A percentile compares a stretch with the other conserved stretches of the same genome.
Evolutionary conservation across 73 alveolate species (phyloP).

Genomic region (Paraurostyla sp.): DNA sequence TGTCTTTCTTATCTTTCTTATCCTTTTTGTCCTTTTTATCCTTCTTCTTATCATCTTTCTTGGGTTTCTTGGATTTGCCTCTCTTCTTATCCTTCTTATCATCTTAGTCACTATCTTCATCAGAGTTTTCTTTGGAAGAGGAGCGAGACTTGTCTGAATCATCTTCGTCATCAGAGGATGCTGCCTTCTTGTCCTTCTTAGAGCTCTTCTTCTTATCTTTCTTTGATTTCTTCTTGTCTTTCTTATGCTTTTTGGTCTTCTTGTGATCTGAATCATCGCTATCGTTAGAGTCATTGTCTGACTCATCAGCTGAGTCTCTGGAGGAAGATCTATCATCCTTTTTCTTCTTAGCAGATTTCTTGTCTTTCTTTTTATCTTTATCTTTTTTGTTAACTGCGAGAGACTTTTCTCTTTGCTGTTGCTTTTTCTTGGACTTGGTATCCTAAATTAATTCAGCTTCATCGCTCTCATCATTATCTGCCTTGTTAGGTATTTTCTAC

Average conservation of each 20-base stretch:
- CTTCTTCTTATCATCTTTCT: background rate
- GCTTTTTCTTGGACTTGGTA: background rate
- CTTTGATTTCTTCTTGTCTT: background rate
- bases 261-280: constrained; percentile 3
- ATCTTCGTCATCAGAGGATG: background rate
- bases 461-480: background rate
- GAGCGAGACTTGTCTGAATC: background rate
- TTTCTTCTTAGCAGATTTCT: background rate
- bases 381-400: no score
- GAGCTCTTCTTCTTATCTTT: background rate
- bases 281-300: no score
- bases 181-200: constrained; percentile 1
- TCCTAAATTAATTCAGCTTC: background rate
- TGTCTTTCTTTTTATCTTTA: background rate
- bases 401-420: constrained; percentile 1
- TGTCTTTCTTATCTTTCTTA: background rate
- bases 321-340: background rate
- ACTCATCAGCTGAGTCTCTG: no score
- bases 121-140: constrained; percentile 1
- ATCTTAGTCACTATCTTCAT: background rate
- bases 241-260: background rate
- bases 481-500: background rate
- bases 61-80: background rate
- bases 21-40: background rate
- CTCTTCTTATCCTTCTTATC: background rate